These are phyloP conservation scores for Yamadazyma sp. DNA, from an alignment of 1,139 yeast species.

Conservation along the genomic window DNA sequence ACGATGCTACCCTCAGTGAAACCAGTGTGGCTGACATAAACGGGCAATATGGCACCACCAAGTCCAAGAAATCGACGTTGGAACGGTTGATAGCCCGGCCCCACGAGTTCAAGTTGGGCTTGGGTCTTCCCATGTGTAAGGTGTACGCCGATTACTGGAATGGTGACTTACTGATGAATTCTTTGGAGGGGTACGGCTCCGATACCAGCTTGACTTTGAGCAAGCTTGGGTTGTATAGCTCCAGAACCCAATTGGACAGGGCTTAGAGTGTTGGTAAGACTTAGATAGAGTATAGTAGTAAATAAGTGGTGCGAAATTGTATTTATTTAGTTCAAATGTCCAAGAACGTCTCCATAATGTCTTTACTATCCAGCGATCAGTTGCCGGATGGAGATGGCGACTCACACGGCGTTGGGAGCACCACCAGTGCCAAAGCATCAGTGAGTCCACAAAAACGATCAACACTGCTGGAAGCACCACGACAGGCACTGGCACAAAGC, in stretches of 20 bases:
- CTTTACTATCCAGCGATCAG: slow-evolving; percentile 18
- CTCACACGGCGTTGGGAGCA: too few relatives aligned
- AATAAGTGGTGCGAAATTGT: too few relatives aligned
- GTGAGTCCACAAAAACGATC: too few relatives aligned
- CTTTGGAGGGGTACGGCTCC: slow-evolving; percentile 87
- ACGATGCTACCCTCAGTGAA: slow-evolving; percentile 22
- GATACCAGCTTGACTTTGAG: slow-evolving; percentile 81
- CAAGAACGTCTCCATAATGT: slow-evolving; percentile 26
- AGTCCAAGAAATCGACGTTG: slow-evolving; percentile 36
- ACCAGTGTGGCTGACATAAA: slow-evolving; percentile 45
- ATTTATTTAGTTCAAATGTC: slow-evolving; percentile 6
- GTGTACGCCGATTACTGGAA: slow-evolving; percentile 97
- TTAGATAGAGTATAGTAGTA: too few relatives aligned
- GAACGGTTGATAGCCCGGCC: slow-evolving; percentile 64
- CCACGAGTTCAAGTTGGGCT: slow-evolving; percentile 71
- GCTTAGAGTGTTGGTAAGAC: too few relatives aligned
- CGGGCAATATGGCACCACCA: slow-evolving; percentile 19
- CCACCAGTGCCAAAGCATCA: too few relatives aligned
- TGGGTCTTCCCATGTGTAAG: slow-evolving; percentile 88
- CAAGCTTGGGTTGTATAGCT: slow-evolving; percentile 70
- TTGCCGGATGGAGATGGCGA: slow-evolving; percentile 1
- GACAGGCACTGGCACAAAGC: too few relatives aligned
- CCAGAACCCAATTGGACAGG: slow-evolving; percentile 67
- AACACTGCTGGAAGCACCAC: too few relatives aligned
- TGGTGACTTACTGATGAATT: slow-evolving; percentile 78